These are phyloP conservation scores for Magnolia sinica DNA, from an alignment of 164 flowering plant genomes.

Conservation along the genomic window DNA sequence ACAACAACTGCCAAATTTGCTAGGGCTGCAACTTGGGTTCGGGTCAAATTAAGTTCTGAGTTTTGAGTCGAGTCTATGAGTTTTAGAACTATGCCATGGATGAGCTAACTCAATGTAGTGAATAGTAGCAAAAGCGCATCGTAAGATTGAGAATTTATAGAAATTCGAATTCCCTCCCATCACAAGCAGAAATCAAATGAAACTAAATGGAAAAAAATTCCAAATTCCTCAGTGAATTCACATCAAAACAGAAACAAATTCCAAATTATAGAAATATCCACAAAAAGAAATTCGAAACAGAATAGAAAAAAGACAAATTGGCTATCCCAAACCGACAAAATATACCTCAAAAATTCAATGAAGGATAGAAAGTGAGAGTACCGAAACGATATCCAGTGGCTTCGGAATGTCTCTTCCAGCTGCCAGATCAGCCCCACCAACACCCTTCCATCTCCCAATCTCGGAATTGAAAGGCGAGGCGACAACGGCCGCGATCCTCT, in stretches of 20 bases:
- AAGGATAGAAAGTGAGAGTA: conserved; percentile 24
- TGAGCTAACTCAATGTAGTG: neutral
- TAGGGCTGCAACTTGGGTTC: too few relatives aligned
- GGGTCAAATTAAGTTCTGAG: neutral
- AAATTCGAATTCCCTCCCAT: neutral
- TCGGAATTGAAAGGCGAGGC: conserved; percentile 79
- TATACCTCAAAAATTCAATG: neutral
- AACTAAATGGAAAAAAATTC: neutral
- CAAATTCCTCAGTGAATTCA: neutral
- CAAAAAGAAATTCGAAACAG: neutral
- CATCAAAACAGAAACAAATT: neutral
- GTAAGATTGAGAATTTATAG: neutral
- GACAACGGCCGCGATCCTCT: conserved; percentile 82
- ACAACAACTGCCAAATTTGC: too few relatives aligned
- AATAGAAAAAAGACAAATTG: neutral
- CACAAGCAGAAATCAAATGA: neutral
- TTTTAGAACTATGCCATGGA: neutral
- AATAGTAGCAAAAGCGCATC: neutral
- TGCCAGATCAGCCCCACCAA: conserved; percentile 19
- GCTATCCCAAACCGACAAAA: neutral
- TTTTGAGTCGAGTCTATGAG: neutral
- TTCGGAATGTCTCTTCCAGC: conserved; percentile 73
- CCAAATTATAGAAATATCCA: neutral
- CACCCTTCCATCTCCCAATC: conserved; percentile 32
- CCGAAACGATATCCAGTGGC: conserved; percentile 85